Evolutionary conservation across 768 basidiomycete species (phyloP).

Genomic region (Wakefieldia striispora): DNA sequence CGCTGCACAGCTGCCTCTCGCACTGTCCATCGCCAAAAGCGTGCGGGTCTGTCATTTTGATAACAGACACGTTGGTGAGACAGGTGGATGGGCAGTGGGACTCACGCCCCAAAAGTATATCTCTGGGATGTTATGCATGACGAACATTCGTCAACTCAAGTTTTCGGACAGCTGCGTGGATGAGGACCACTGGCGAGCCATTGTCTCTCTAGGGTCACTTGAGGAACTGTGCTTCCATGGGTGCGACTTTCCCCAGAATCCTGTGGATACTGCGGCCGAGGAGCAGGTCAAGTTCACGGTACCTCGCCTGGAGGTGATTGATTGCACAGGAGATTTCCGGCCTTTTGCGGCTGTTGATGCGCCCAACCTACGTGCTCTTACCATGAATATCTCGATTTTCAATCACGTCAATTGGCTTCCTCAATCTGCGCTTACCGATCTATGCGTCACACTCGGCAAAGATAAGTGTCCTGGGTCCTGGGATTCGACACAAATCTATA

Average conservation of each 20-base stretch:
- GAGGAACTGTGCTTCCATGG: slow-evolving; percentile 9
- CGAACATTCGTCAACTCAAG: slow-evolving; percentile 10
- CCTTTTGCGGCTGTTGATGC: background rate
- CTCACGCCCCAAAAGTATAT: background rate
- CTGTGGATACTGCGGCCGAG: background rate
- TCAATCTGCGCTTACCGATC: slow-evolving; percentile 1
- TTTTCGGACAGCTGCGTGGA: slow-evolving; percentile 11
- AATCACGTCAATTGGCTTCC: background rate
- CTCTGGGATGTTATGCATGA: slow-evolving; percentile 16
- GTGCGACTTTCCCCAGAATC: background rate
- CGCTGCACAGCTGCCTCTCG: slow-evolving; percentile 25
- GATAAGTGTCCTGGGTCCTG: no score
- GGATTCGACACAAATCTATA: background rate
- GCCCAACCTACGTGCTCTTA: background rate
- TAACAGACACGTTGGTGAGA: background rate
- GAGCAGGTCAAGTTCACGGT: slow-evolving; percentile 4
- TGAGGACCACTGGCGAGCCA: slow-evolving; percentile 10
- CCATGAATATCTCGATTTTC: background rate
- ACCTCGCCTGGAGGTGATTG: background rate
- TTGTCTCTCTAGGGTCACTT: slow-evolving; percentile 13
- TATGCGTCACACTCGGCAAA: background rate
- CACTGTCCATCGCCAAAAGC: slow-evolving; percentile 28
- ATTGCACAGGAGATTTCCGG: background rate
- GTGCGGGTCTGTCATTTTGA: slow-evolving; percentile 26
- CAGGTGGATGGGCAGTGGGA: background rate